Base-by-base conservation (phyloP, 805 yeast genomes). In the Blastobotrys americana region DNA sequence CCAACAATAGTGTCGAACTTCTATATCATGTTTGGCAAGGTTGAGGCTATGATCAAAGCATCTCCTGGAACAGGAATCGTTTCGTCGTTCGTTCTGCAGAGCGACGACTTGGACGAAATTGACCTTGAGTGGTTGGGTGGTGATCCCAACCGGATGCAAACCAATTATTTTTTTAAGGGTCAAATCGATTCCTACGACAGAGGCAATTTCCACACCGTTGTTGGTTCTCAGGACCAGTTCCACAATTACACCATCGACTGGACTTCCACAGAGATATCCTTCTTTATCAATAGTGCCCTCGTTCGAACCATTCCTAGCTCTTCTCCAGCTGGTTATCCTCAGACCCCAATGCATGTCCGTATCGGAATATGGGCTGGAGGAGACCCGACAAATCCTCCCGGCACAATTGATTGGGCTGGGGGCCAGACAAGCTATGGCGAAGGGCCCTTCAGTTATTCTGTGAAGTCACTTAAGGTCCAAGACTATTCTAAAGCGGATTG, bases 41-140 rank as follows among this genome's bases (percentile, higher is more conserved):
- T 87, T 23, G 94, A 84, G 61, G 87, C 78, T 4, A 70, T 69
- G 1, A 61, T 84, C 48, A 73, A 80, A 60, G 84, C 89, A 15
- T 89, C 94, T 3, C 67, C 74, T 13, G 96, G 96, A 20, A 64
- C 63, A 16, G 96, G 96, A 50, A 72, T 89, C 34, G 77, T 87
- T 10, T 82, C 96, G 0, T 80, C 93, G 2, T 77, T 88, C 53
- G 85, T 81, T 52, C 70, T 88, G 44, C 94, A 86, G 59, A 70
- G 76, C 55, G 96, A 89, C 61, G 95, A 83, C 56, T 69, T 82
- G 51, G 97, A 89, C 64, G 97, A 89, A 65, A 78, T 89, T 39
- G 97, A 89, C 65, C 58, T 84, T 40, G 96, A 89, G 63, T 83
- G 93, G 80, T 70, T 84, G 37, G 96, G 96, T 16, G 79, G 84